A percentile compares a stretch with the other conserved stretches of the same genome.
These are phyloP conservation scores for Fistulifera pelliculosa DNA, from an alignment of 108 stramenopile genomes.

Conservation along the genomic window DNA sequence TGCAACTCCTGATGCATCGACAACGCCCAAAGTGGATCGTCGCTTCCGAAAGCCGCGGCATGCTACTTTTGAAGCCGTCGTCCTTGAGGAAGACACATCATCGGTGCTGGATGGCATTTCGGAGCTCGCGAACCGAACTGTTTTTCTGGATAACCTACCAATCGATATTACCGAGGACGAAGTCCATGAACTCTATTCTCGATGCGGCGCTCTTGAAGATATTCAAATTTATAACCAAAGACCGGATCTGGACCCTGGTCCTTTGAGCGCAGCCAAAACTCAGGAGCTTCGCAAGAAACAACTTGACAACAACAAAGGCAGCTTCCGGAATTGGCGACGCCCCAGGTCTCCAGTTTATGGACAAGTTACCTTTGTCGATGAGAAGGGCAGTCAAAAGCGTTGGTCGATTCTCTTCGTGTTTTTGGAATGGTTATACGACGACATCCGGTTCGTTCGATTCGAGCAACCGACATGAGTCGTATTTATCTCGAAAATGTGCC, in stretches of 20 bases:
- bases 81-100: conserved; percentile 1
- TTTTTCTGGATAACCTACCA: conserved; percentile 76
- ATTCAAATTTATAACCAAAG: conserved; percentile 61
- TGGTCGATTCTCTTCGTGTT: conserved; percentile 40
- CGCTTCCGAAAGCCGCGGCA: neutral
- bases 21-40: neutral
- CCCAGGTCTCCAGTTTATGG: conserved; percentile 74
- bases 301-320: conserved; percentile 2
- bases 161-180: conserved; percentile 57
- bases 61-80: conserved; percentile 7
- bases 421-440: conserved; percentile 72
- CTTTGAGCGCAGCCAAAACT: conserved; percentile 30
- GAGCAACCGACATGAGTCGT: conserved; percentile 35
- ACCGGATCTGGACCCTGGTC: conserved; percentile 72
- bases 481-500: conserved; percentile 65
- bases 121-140: conserved; percentile 22
- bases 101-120: neutral
- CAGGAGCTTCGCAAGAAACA: conserved; percentile 16
- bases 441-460: conserved; percentile 54
- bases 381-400: conserved; percentile 37
- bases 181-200: conserved; percentile 47
- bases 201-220: conserved; percentile 57
- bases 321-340: conserved; percentile 21
- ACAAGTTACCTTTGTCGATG: conserved; percentile 43
- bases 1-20: neutral